Conservation (phyloP, 176 grass and related monocot species). For the Chloris gayana region DNA sequence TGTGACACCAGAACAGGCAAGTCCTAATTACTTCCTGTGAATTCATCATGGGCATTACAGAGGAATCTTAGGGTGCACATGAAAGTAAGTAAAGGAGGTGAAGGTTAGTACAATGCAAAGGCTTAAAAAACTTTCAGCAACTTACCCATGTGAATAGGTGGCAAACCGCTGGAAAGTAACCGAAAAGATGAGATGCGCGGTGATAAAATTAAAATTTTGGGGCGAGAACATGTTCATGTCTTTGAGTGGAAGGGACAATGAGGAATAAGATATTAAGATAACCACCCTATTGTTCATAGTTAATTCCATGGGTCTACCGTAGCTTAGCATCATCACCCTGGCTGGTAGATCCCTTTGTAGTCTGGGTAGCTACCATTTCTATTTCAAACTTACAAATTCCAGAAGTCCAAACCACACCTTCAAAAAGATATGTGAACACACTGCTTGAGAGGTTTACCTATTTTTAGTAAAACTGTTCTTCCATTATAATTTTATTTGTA, state of each 20-base stretch:
- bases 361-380: constrained; percentile 30
- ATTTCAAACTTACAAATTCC: not conserved
- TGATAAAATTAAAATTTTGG: constrained; percentile 37
- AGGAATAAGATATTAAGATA: constrained; percentile 61
- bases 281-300: constrained; percentile 4
- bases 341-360: constrained; percentile 29
- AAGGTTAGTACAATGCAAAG: constrained; percentile 51
- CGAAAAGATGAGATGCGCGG: constrained; percentile 47
- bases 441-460: not conserved
- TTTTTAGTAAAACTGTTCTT: not conserved
- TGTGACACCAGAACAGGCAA: constrained; percentile 33
- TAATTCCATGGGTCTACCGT: constrained; percentile 38
- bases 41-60: constrained; percentile 46
- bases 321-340: constrained; percentile 37
- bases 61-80: constrained; percentile 61
- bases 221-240: constrained; percentile 72
- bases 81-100: constrained; percentile 49
- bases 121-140: constrained; percentile 38
- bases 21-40: constrained; percentile 42
- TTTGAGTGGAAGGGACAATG: constrained; percentile 87
- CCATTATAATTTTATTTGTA: not conserved
- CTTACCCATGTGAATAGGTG: constrained; percentile 62
- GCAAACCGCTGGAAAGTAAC: constrained; percentile 59
- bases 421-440: not conserved
- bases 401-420: not conserved